These are phyloP conservation scores for Gaertneriomyces sp. DNA, from an alignment of 192 early-diverging fungal species.

Conservation along the genomic window DNA sequence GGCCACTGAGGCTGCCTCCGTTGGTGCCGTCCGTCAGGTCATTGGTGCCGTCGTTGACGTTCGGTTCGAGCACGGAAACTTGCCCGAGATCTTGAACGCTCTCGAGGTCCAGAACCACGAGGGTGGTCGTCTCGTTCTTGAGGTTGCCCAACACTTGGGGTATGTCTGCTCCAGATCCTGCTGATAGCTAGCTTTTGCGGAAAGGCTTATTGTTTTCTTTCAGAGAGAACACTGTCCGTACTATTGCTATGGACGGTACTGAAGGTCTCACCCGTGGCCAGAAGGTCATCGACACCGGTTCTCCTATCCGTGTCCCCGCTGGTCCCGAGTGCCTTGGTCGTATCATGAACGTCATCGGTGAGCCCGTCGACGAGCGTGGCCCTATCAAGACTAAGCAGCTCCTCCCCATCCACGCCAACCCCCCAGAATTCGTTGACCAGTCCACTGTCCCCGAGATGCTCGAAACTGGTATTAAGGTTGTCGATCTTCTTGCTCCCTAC, in stretches of 20 bases:
- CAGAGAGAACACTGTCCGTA: constrained; percentile 93
- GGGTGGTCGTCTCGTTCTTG: constrained; percentile 83
- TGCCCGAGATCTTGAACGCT: constrained; percentile 94
- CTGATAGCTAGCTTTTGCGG: neutral
- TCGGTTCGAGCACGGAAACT: constrained; percentile 84
- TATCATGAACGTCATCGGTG: constrained; percentile 99
- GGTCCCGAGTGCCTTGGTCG: constrained; percentile 93
- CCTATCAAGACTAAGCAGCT: constrained; percentile 88
- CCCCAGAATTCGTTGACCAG: constrained; percentile 94
- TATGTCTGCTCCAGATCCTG: constrained; percentile 24
- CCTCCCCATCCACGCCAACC: constrained; percentile 84
- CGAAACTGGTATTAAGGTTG: constrained; percentile 98
- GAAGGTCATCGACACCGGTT: constrained; percentile 87
- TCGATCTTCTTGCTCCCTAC: constrained; percentile 96
- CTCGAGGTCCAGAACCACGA: constrained; percentile 84
- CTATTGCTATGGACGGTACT: constrained; percentile 99
- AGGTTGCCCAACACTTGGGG: constrained; percentile 95
- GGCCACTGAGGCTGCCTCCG: constrained; percentile 37
- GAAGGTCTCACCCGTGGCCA: constrained; percentile 97
- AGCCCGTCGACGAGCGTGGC: constrained; percentile 96
- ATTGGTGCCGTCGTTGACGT: constrained; percentile 99
- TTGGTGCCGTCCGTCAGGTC: constrained; percentile 84
- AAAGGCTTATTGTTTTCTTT: constrained; percentile 1
- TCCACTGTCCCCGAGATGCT: constrained; percentile 90
- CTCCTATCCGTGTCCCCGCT: constrained; percentile 88